Percentiles rank a stretch among this genome's conserved stretches.
Conservation (phyloP, 2,329 filamentous ascomycete genomes). For the Aspergillus hortae region DNA sequence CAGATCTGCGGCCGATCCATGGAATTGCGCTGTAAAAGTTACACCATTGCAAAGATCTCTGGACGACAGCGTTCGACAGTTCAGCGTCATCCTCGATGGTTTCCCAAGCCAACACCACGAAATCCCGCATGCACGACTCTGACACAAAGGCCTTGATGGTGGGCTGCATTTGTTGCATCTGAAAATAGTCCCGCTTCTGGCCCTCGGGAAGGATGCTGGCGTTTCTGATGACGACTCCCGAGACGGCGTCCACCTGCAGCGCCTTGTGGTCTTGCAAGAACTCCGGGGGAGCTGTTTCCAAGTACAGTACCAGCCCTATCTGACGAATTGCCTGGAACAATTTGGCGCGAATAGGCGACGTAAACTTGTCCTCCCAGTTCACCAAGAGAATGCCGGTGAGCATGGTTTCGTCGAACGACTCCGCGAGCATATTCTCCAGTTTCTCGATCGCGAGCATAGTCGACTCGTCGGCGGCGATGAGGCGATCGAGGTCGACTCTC, state of each 20-base stretch:
- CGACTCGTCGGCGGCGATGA: conserved; percentile 21
- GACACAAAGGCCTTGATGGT: conserved; percentile 46
- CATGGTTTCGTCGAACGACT: conserved; percentile 20
- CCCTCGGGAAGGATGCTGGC: conserved; percentile 40
- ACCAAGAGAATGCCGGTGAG: conserved; percentile 44
- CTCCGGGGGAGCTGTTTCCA: conserved; percentile 40
- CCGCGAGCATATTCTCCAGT: conserved; percentile 25
- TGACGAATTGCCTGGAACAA: conserved; percentile 31
- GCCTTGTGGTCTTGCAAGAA: conserved; percentile 37
- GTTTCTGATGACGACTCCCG: conserved; percentile 41
- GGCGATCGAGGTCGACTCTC: conserved; percentile 26
- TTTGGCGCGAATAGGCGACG: conserved; percentile 24
- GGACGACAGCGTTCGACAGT: conserved; percentile 41
- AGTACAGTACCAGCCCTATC: conserved; percentile 40
- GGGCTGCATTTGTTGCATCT: conserved; percentile 38
- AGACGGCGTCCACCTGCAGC: conserved; percentile 33
- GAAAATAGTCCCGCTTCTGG: conserved; percentile 44
- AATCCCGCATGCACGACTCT: conserved; percentile 44
- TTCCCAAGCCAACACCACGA: conserved; percentile 45
- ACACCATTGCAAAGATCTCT: conserved; percentile 45
- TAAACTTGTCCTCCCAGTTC: conserved; percentile 37
- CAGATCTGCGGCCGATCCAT: conserved; percentile 41
- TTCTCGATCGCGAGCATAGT: conserved; percentile 24
- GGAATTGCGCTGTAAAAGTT: conserved; percentile 45
- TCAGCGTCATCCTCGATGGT: conserved; percentile 38